phyloP scores from a whole-genome alignment of 2,329 filamentous ascomycete genomes.

The Nemania sp. region DNA sequence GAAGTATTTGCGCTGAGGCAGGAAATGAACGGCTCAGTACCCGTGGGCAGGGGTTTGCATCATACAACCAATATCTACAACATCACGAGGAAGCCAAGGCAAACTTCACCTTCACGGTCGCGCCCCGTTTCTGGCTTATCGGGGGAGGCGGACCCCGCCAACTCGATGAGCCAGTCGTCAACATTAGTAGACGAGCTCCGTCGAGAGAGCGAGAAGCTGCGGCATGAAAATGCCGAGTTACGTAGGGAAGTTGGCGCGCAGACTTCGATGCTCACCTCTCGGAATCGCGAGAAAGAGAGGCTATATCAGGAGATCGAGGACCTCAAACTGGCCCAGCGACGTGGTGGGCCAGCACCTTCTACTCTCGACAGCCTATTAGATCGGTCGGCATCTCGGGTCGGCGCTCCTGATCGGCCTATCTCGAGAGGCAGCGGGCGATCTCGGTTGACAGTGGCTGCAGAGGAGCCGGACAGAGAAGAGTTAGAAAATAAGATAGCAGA shows the following conservation, averaged over 20 bases:
- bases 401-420: constrained; percentile 68
- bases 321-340: constrained; percentile 83
- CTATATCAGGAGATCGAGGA: constrained; percentile 98
- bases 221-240: constrained; percentile 90
- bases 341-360: constrained; percentile 64
- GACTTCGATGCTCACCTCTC: constrained; percentile 94
- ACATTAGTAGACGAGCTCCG: constrained; percentile 78
- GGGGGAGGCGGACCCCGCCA: constrained; percentile 55
- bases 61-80: constrained; percentile 71
- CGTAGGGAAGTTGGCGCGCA: constrained; percentile 92
- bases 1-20: constrained; percentile 77
- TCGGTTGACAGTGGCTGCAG: constrained; percentile 60
- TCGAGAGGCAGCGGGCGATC: constrained; percentile 75
- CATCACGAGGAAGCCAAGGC: constrained; percentile 59
- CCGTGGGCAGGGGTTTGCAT: constrained; percentile 45
- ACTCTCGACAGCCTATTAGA: constrained; percentile 91
- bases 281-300: constrained; percentile 92
- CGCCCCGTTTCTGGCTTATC: constrained; percentile 57
- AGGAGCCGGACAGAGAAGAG: constrained; percentile 83
- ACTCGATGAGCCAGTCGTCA: constrained; percentile 61
- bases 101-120: constrained; percentile 51
- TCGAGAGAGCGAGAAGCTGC: constrained; percentile 72
- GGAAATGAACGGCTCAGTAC: constrained; percentile 49
- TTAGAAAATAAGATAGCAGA: constrained; percentile 83
- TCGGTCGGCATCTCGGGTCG: constrained; percentile 85